phyloP scores from a whole-genome alignment of 1,284 basidiomycete genomes.

The Schizopora paradoxa region DNA sequence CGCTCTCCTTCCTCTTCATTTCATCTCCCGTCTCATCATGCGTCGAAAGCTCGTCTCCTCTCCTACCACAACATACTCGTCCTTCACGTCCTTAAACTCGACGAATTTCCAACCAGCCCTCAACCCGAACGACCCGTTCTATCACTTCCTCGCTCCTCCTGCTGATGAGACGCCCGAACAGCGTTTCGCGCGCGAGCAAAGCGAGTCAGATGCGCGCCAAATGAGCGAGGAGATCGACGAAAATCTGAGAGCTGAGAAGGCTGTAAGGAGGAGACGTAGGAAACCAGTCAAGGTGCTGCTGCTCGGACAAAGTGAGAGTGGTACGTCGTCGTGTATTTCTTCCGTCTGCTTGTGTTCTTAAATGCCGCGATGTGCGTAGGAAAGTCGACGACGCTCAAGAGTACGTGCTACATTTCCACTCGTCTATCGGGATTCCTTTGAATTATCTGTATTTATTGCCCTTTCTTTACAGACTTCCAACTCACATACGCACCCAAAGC shows the following conservation, averaged over 20 bases:
- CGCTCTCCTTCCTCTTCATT: no score
- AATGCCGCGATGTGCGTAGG: conserved; percentile 28
- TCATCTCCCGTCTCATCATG: no score
- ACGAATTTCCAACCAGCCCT: no score
- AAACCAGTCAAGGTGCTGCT: conserved; percentile 49
- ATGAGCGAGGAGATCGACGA: conserved; percentile 63
- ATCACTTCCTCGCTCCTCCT: conserved; percentile 45
- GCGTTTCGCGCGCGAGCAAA: conserved; percentile 34
- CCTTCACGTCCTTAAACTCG: no score
- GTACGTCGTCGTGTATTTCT: conserved; percentile 32
- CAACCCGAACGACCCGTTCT: conserved; percentile 42
- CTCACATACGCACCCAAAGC: conserved; percentile 45
- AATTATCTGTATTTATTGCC: conserved; percentile 9
- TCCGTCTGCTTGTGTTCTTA: neutral
- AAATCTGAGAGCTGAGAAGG: conserved; percentile 46
- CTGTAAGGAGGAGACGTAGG: conserved; percentile 43
- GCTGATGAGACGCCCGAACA: conserved; percentile 42
- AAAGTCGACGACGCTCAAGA: conserved; percentile 64
- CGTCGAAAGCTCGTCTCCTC: no score
- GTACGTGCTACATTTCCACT: conserved; percentile 30
- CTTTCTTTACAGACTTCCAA: conserved; percentile 33
- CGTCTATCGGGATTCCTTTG: conserved; percentile 22
- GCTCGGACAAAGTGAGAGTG: conserved; percentile 55
- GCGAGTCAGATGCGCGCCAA: conserved; percentile 48
- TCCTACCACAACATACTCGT: no score